Conservation (phyloP, 2,329 filamentous ascomycete species). For the Akanthomyces dipterigenus region DNA sequence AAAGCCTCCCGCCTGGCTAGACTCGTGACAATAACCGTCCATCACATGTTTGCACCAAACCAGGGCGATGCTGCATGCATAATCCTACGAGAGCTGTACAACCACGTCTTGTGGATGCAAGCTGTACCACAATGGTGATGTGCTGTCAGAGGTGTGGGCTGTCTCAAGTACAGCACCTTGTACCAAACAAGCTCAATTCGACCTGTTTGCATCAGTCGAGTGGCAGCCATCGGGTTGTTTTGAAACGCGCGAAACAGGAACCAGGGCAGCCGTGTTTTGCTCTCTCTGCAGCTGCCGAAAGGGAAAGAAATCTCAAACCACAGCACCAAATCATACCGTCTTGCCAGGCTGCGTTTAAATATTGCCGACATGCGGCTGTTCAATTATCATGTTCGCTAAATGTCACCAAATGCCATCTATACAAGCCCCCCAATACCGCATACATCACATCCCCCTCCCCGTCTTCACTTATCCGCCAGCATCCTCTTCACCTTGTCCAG, state of each 20-base stretch:
- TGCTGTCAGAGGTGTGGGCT: not conserved
- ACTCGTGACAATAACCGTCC: no score
- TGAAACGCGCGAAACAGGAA: not conserved
- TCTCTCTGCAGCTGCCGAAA: not conserved
- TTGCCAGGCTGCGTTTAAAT: not conserved
- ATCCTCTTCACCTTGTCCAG: slow-evolving; percentile 72
- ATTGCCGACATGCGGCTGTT: not conserved
- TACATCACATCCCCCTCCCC: not conserved
- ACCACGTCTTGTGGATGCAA: no score
- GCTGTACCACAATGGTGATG: not conserved
- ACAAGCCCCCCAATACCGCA: not conserved
- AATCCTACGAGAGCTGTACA: no score
- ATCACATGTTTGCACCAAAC: no score
- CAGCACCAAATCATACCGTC: not conserved
- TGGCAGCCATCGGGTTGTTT: not conserved
- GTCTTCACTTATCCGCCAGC: slow-evolving; percentile 37
- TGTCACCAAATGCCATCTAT: not conserved
- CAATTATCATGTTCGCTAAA: not conserved
- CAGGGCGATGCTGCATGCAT: no score
- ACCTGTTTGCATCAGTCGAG: not conserved
- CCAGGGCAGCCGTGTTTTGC: not conserved
- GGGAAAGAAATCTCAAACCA: no score
- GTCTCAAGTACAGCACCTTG: not conserved
- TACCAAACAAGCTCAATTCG: not conserved
- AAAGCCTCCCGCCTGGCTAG: no score